Evolutionary conservation across 169 alveolate genomes (phyloP).

Genomic region (Eimeria mitis): DNA sequence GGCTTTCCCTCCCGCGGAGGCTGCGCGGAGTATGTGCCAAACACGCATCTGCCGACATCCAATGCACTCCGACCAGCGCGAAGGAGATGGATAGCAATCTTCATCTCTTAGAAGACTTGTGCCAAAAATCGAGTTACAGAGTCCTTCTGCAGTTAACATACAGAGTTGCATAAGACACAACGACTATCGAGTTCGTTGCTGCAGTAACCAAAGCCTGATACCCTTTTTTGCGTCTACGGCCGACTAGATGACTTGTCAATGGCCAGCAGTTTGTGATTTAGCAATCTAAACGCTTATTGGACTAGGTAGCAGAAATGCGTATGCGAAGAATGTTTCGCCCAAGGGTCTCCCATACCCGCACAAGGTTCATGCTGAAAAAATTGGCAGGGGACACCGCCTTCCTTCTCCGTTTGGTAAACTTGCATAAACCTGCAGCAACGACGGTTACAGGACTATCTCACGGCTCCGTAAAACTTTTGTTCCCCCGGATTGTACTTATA

Average conservation of each 20-base stretch:
- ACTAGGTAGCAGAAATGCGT: background rate
- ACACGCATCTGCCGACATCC: slow-evolving; percentile 74
- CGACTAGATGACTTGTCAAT: background rate
- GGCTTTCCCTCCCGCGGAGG: slow-evolving; percentile 45
- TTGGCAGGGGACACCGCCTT: slow-evolving; percentile 71
- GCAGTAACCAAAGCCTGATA: background rate
- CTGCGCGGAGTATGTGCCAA: slow-evolving; percentile 65
- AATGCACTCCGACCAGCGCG: slow-evolving; percentile 75
- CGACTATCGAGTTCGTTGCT: background rate
- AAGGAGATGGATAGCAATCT: slow-evolving; percentile 68
- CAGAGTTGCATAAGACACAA: background rate
- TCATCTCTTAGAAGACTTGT: slow-evolving; percentile 44
- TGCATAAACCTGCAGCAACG: slow-evolving; percentile 35
- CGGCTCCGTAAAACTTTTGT: background rate
- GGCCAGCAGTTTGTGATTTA: background rate
- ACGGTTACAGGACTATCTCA: background rate
- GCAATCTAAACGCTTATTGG: background rate
- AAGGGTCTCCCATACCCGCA: background rate
- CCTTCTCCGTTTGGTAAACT: slow-evolving; percentile 54
- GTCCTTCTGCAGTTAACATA: slow-evolving; percentile 21
- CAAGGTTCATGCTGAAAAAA: slow-evolving; percentile 65
- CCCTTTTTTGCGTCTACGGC: background rate
- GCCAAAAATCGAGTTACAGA: slow-evolving; percentile 41
- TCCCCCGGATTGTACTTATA: background rate
- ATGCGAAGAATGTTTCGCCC: background rate